Evolutionary conservation across 306 rosid species (phyloP).

Genomic region (Fragaria iinumae): DNA sequence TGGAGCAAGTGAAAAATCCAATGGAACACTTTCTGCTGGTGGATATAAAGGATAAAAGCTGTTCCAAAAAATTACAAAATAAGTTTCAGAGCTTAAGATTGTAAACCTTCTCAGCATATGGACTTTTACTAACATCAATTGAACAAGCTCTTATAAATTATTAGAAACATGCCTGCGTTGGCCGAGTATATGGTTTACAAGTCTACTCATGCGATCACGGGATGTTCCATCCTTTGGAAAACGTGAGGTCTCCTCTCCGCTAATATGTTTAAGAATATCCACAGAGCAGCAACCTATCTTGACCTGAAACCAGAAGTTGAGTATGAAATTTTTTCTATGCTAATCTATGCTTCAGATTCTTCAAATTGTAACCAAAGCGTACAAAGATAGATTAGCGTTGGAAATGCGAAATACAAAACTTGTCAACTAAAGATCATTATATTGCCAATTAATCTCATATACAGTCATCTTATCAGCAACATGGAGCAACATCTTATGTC

Average conservation of each 20-base stretch:
- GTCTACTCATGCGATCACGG: conserved; percentile 83
- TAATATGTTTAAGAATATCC: conserved; percentile 87
- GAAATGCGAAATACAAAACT: not conserved
- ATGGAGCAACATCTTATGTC: not conserved
- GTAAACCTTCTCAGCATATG: conserved; percentile 9
- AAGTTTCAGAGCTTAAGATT: conserved; percentile 5
- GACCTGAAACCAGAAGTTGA: conserved; percentile 54
- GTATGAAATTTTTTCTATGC: not conserved
- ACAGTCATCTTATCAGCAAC: not conserved
- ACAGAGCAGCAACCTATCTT: conserved; percentile 82
- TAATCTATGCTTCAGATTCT: not conserved
- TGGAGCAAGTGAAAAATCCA: conserved; percentile 82
- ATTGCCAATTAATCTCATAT: conserved; percentile 1
- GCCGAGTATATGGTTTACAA: conserved; percentile 69
- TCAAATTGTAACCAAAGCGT: not conserved
- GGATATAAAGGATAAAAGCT: conserved; percentile 96
- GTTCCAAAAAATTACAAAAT: conserved; percentile 27
- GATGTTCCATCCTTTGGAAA: conserved; percentile 52
- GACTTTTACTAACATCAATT: conserved; percentile 17
- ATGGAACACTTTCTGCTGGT: conserved; percentile 78
- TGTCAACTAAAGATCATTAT: not conserved
- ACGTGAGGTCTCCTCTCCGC: conserved; percentile 93
- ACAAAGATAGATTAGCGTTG: not conserved
- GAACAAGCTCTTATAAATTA: not conserved
- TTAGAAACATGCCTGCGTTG: conserved; percentile 58